Evolutionary conservation across 1,139 yeast species (phyloP), one percentile per base, ranked within the genome.

Genomic region (Saccharomycopsis hybrid): DNA sequence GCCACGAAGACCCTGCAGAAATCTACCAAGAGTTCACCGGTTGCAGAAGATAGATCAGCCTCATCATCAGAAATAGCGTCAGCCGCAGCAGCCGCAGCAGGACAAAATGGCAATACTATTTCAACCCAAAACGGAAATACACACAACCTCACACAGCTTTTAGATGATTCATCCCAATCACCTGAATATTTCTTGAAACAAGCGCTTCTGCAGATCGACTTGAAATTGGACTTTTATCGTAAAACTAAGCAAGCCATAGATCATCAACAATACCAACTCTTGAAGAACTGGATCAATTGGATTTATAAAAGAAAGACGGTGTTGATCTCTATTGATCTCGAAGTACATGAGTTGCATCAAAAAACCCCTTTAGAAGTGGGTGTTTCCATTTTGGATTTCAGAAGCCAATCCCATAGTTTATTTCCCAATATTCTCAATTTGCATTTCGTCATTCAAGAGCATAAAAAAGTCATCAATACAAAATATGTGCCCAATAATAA

Each of bases 401-500:
- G 70, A 24, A 71, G 65, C 44, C 80, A 76, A 55, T 57, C 56
- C 41, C 45, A 53, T 44, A 65, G 77, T 3, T 55, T 70, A 36
- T 52, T 66, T 9, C 85, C 85, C 0, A 64, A 67, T 35, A 65
- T 77, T 43, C 64, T 68, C 24, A 75, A 74, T 45, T 66, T 74
- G 49, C 95, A 86, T 60, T 71, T 82, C 36, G 69, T 82, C 24
- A 71, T 82, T 2, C 60, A 69, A 45, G 94, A 84, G 57, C 59
- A 73, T 53, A 41, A 46, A 27, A 11, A 32, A 2, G 25, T 38
- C 28, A 46, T 46, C n/a, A 85, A 85, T 61, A 80, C 82, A 1
- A 61, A 67, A 35, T 84, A 59, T 60, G 89, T 85, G 2, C 80
- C 86, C 3, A 80, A 85, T 60, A 77, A 82, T 58, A 73, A 77